A percentile compares a stretch with the other conserved stretches of the same genome.
phyloP scores from a whole-genome alignment of 805 yeast species.

The Yamadazyma akitaensis region DNA sequence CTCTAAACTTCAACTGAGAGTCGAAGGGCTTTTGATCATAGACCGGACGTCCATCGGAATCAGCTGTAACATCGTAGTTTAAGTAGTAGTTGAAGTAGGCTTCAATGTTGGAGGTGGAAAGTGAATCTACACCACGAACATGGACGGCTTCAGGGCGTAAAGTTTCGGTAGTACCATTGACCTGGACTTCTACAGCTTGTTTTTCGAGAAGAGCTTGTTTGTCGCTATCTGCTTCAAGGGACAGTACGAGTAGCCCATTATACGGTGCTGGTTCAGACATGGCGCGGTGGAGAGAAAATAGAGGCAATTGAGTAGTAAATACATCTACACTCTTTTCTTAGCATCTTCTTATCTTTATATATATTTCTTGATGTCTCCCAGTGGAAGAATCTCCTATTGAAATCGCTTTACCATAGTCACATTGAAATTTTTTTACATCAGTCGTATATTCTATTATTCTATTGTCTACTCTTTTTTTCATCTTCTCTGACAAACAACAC shows the following conservation, averaged over 20 bases:
- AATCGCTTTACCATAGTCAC: too few relatives aligned
- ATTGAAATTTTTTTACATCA: neutral
- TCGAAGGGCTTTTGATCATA: constrained; percentile 25
- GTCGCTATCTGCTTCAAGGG: constrained; percentile 36
- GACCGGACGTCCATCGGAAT: constrained; percentile 11
- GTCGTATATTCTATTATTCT: neutral
- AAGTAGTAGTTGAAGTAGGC: constrained; percentile 48
- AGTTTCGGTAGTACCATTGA: constrained; percentile 29
- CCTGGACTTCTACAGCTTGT: constrained; percentile 31
- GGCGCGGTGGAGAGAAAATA: constrained; percentile 1
- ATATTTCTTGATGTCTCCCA: too few relatives aligned
- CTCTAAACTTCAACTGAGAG: constrained; percentile 34
- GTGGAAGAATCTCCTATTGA: too few relatives aligned
- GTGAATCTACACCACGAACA: constrained; percentile 60
- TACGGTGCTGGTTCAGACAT: constrained; percentile 29
- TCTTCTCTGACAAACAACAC: constrained; percentile 68
- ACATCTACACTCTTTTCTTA: neutral
- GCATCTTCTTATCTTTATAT: too few relatives aligned
- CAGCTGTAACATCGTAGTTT: constrained; percentile 25
- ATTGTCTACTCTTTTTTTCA: constrained; percentile 9
- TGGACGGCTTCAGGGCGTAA: constrained; percentile 47
- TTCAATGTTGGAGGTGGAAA: constrained; percentile 59
- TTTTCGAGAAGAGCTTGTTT: constrained; percentile 26
- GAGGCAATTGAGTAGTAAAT: neutral
- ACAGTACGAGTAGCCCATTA: constrained; percentile 40